Base-by-base conservation (phyloP, 2,329 filamentous ascomycete genomes). In the Zymoseptoria tritici region DNA sequence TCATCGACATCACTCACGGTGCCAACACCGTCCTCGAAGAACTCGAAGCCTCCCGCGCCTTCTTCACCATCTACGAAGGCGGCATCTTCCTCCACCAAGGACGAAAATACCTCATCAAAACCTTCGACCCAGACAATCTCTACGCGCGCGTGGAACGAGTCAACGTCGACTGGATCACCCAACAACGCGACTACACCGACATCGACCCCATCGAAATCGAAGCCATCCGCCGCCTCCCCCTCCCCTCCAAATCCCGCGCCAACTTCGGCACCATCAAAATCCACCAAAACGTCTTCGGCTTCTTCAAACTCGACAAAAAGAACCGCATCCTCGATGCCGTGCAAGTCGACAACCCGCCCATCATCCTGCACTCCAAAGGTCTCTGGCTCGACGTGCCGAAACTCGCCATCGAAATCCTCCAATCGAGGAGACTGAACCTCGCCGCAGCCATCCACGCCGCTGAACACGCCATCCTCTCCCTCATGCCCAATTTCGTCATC, bases 61-160 rank as follows among this genome's bases (percentile, higher is more conserved):
- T 91, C 66, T 97, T 96, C 75, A 96, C 91, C 1, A 83, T 99
- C 61, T 99, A 99, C 74, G 93, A 97, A 73, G 94, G 94, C 11
- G 94, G 91, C 52, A 97, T 99, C 63, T 99, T 96, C 76, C 80
- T 99, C 4, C 94, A 99, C 69, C 94, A 99, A 76, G 94, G 94
- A n/a, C 85, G 86, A 64, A 93, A 88, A 1, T 99, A 96, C 71
- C 82, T 97, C 2, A 90, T 99, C 56, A 89, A 91, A 67, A 91
- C 97, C 67, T 92, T 97, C 70, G 84, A 84, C 63, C 87, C 89
- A 0, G 90, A 94, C 36, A 83, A 83, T 62, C 87, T 86, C 70
- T 86, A 97, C 66, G 94, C 94, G 4, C 89, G 89, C 65, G 94
- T 99, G 3, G 88, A 94, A 74, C 84, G 85, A 61, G 93, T 97